Evolutionary conservation across 352 stramenopile species (phyloP), one percentile per base, ranked within the genome.

Genomic region (Pythium sukuiense): DNA sequence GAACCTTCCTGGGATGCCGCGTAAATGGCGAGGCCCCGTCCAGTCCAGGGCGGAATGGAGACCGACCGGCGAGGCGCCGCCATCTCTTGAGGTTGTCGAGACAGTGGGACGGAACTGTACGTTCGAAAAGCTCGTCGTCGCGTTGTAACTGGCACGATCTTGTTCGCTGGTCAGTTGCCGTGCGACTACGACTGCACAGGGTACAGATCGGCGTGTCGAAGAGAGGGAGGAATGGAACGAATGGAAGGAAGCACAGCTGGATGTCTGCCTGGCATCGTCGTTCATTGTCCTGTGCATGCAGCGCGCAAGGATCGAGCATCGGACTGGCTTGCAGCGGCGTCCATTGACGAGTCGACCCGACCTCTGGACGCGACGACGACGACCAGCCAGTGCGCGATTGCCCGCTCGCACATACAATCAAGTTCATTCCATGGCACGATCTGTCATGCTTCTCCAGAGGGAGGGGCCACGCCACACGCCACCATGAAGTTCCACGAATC

Each of bases 91-190:
- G 11, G 45, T 52, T 52, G 45, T 52, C 20, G 24, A 52, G 45
- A 52, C 20, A 52, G 45, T 52, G 45, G 45, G 45, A 52, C n/a
- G 45, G 45, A 52, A 52, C 45, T 52, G 45, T 52, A 52, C 24
- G 18, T 52, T 6, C 20, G 24, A 3, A 20, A 18, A 16, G n/a
- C n/a, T 52, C n/a, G n/a, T 52, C 45, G 45, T 52, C 45, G 45
- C 45, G n/a, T 52, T 52, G 45, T 52, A 52, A 52, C 45, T 8
- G 45, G n/a, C n/a, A 11, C 20, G n/a, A 29, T 52, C n/a, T 52
- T 52, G 45, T 13, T 43, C 37, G 45, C n/a, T 16, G 9, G 43
- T 13, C 43, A 50, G 18, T 24, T 16, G 5, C 16, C 16, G 41
- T 26, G 18, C 18, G 41, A 26, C 41, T 20, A 26, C 14, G 16